These are phyloP conservation scores for Pseudocercospora ulei DNA, from an alignment of 2,329 filamentous ascomycete genomes.

Conservation along the genomic window DNA sequence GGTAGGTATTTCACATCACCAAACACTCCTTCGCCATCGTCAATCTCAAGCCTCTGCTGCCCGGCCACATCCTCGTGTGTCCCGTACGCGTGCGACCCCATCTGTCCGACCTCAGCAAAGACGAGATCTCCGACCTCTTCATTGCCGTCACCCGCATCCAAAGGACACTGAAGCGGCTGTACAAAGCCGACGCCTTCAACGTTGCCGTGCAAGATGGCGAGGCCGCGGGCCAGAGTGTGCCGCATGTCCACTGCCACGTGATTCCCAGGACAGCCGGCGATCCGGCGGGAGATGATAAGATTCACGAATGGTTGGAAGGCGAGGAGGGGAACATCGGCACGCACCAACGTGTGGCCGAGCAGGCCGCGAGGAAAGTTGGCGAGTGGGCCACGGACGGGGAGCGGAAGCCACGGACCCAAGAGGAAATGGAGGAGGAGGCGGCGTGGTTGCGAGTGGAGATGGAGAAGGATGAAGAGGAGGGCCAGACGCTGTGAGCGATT, in stretches of 20 bases:
- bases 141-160: constrained; percentile 65
- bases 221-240: constrained; percentile 85
- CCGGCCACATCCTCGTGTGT: constrained; percentile 86
- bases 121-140: constrained; percentile 78
- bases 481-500: background rate
- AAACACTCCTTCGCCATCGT: constrained; percentile 75
- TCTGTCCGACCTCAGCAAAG: constrained; percentile 60
- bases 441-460: constrained; percentile 52
- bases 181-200: constrained; percentile 67
- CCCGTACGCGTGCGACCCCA: constrained; percentile 57
- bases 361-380: constrained; percentile 40
- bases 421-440: constrained; percentile 74
- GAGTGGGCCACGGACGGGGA: constrained; percentile 56
- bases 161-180: constrained; percentile 57
- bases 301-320: constrained; percentile 74
- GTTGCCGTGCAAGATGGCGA: constrained; percentile 89
- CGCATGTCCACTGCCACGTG: constrained; percentile 87
- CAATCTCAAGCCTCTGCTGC: constrained; percentile 88
- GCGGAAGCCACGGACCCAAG: constrained; percentile 54
- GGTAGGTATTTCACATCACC: constrained; percentile 77
- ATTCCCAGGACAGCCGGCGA: constrained; percentile 61
- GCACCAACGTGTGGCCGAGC: constrained; percentile 51
- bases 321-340: constrained; percentile 75
- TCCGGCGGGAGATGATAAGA: constrained; percentile 56
- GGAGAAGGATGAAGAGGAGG: constrained; percentile 36